phyloP scores from a whole-genome alignment of 1,284 basidiomycete genomes.

The Xerocomus nothofagi region DNA sequence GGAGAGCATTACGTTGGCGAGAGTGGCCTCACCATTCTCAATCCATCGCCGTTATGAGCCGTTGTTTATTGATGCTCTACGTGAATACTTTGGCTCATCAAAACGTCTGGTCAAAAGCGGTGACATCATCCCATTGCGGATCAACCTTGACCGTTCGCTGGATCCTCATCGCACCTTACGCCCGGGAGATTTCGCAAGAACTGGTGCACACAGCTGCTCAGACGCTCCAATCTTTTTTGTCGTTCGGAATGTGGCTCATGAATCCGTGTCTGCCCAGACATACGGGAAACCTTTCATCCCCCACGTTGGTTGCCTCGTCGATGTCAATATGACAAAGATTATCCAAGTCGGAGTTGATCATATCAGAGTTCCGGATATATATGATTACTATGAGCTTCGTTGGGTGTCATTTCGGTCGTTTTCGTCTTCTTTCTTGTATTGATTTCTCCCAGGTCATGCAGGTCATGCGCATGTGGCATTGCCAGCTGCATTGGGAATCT shows the following conservation, averaged over 20 bases:
- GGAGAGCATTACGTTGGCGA: constrained; percentile 72
- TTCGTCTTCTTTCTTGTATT: not conserved
- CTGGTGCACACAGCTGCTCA: constrained; percentile 12
- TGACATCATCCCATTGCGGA: constrained; percentile 76
- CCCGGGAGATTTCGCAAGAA: constrained; percentile 6
- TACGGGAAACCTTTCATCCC: constrained; percentile 49
- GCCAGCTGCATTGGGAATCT: constrained; percentile 18
- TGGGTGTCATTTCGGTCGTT: constrained; percentile 17
- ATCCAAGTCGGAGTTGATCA: constrained; percentile 80
- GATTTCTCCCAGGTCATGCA: constrained; percentile 20
- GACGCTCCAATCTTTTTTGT: constrained; percentile 69
- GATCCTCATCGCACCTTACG: constrained; percentile 18
- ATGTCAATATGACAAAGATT: constrained; percentile 71
- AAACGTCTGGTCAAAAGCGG: constrained; percentile 74
- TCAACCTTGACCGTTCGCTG: constrained; percentile 54
- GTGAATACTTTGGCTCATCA: constrained; percentile 59
- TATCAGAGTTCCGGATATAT: constrained; percentile 60
- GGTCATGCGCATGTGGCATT: constrained; percentile 6
- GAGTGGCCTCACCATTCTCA: constrained; percentile 81
- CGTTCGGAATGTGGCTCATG: constrained; percentile 76
- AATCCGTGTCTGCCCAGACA: constrained; percentile 42
- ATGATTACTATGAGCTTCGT: constrained; percentile 57
- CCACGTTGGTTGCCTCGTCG: constrained; percentile 86
- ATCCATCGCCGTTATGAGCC: constrained; percentile 74
- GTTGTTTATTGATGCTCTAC: constrained; percentile 69